These are phyloP conservation scores for Aspergillus amoenus DNA, from an alignment of 2,329 filamentous ascomycete species.

Conservation along the genomic window DNA sequence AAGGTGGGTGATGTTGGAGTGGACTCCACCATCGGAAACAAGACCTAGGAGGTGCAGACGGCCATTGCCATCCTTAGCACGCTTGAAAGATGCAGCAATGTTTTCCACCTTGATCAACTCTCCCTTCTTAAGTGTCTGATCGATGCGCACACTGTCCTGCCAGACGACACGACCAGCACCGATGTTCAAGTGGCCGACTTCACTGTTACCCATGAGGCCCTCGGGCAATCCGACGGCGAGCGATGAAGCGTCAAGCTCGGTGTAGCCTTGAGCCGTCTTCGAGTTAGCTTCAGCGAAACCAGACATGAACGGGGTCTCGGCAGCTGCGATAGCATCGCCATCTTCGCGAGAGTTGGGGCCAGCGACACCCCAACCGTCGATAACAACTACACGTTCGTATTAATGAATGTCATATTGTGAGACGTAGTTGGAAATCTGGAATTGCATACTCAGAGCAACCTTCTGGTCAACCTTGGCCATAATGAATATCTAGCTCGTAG, in stretches of 20 bases:
- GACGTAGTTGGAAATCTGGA: slow-evolving; percentile 17
- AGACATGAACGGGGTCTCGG: slow-evolving; percentile 94
- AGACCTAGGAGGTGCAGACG: slow-evolving; percentile 89
- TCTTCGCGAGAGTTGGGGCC: slow-evolving; percentile 75
- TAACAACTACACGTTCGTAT: slow-evolving; percentile 70
- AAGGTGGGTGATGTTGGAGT: slow-evolving; percentile 93
- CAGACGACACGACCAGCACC: slow-evolving; percentile 96
- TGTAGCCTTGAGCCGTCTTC: slow-evolving; percentile 78
- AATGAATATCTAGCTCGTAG: slow-evolving; percentile 29
- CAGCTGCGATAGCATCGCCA: slow-evolving; percentile 93
- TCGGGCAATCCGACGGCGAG: slow-evolving; percentile 93
- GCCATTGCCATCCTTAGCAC: slow-evolving; percentile 83
- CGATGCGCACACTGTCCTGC: slow-evolving; percentile 97
- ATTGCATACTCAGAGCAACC: slow-evolving; percentile 62
- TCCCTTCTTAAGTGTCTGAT: slow-evolving; percentile 83
- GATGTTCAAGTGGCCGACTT: slow-evolving; percentile 98
- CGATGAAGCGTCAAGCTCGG: slow-evolving; percentile 92
- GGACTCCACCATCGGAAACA: slow-evolving; percentile 92
- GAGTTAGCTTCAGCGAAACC: slow-evolving; percentile 66
- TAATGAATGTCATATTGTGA: slow-evolving; percentile 24
- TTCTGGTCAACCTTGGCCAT: slow-evolving; percentile 71
- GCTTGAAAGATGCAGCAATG: slow-evolving; percentile 73
- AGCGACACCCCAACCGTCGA: slow-evolving; percentile 96
- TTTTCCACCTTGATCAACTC: slow-evolving; percentile 74
- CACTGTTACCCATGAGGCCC: slow-evolving; percentile 97